Base-by-base conservation (phyloP, 495 filamentous ascomycete species). In the Neurospora sp. region DNA sequence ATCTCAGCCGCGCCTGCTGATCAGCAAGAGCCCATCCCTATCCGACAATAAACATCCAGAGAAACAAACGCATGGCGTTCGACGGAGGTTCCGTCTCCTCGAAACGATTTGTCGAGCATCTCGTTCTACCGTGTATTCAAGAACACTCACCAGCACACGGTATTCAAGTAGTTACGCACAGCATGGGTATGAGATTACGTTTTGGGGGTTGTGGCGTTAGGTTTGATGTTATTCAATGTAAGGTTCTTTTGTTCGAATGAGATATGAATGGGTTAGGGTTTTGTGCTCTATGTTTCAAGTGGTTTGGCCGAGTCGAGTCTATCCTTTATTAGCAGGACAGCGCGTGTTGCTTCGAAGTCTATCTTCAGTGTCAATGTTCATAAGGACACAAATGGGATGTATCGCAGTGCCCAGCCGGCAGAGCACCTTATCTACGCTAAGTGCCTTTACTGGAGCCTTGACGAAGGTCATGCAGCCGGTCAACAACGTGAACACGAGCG, bases 1-100 rank as follows among this genome's bases (percentile, higher is more conserved):
- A 73, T 72, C 37, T 74, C 73, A 20, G 68, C 70, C 2, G 12
- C 68, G 1, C 20, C 69, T 37, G 70, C 74, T 42, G 71, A 82
- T 27, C 77, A 80, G 65, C 82, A 84, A 70, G 86, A 90, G 78
- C 88, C 85, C 31, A 86, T 94, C 69, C 91, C 92, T 45, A 91
- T 93, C 75, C 83, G 88, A 71, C 85, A 86, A 80, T 85, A 82
- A 73, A 74, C 42, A 27, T 65, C 27, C 27, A 65, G 14, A 18
- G 16, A 65, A 61, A 65, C 27, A 35, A 35, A 14, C 53, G 6
- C 27, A 65, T 31, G 27, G 53, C 53, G 27, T 65, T 65, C 27
- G 14, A 35, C 27, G 7, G 53, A 31, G 27, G 53, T 16, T 37
- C 14, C 27, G 53, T 14, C 27, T 61, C 53, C 14, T 65, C 27